phyloP scores from a whole-genome alignment of 23 red algal genomes.

The Gracilaria gracilis region DNA sequence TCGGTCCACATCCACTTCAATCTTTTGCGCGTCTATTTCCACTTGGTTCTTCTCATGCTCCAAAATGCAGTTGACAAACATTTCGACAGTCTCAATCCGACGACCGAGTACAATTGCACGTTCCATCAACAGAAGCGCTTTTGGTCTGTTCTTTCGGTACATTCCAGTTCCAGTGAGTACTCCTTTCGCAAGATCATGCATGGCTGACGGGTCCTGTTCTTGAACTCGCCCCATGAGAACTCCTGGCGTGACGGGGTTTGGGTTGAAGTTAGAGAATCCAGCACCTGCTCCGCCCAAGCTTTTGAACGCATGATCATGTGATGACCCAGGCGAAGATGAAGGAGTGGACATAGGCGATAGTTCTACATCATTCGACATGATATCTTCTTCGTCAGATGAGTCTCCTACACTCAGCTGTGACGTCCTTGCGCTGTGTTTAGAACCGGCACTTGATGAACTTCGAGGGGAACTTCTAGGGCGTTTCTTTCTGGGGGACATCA shows the following conservation, averaged over 20 bases:
- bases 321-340: background rate
- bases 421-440: background rate
- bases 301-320: background rate
- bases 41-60: conserved; percentile 19
- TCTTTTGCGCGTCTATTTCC: background rate
- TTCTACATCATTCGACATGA: conserved; percentile 6
- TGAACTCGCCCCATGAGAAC: conserved; percentile 20
- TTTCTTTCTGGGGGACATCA: background rate
- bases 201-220: conserved; percentile 51
- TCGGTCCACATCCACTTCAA: conserved; percentile 46
- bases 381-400: conserved; percentile 15
- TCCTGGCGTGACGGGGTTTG: background rate
- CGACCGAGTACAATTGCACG: conserved; percentile 56
- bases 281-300: background rate
- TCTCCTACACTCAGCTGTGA: background rate
- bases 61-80: conserved; percentile 37
- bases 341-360: background rate
- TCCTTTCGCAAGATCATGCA: conserved; percentile 48
- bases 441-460: background rate
- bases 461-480: background rate
- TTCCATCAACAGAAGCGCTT: conserved; percentile 50
- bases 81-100: conserved; percentile 37
- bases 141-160: conserved; percentile 41
- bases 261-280: background rate
- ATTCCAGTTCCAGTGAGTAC: conserved; percentile 34